phyloP scores from a whole-genome alignment of 139 green algal genomes.

The Chlamydomonas schloesseri region DNA sequence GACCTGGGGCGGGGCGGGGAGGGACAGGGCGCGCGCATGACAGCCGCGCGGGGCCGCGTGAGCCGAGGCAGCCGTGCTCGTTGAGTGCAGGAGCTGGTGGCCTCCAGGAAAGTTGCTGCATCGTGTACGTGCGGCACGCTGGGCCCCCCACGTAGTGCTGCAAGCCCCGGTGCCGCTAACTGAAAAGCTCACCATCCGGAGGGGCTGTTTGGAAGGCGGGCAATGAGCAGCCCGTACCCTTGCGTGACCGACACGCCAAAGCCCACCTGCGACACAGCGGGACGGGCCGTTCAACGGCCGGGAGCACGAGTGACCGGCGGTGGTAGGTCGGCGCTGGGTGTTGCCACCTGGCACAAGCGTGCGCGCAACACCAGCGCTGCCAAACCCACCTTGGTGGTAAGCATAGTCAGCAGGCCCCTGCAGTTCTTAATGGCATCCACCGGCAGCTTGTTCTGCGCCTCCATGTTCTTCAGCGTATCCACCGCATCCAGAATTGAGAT shows the following conservation, averaged over 20 bases:
- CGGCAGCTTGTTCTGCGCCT: slow-evolving; percentile 47
- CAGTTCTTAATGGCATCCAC: slow-evolving; percentile 33
- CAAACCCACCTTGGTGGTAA: slow-evolving; percentile 60
- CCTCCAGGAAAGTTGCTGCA: too few relatives aligned
- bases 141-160: too few relatives aligned
- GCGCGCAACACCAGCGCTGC: background rate
- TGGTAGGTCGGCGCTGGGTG: background rate
- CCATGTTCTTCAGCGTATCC: slow-evolving; percentile 61
- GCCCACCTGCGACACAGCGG: slow-evolving; percentile 53
- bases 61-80: too few relatives aligned
- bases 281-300: too few relatives aligned
- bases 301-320: too few relatives aligned
- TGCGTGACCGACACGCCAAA: slow-evolving; percentile 71
- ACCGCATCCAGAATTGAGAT: slow-evolving; percentile 67
- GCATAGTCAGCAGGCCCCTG: slow-evolving; percentile 65
- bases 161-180: too few relatives aligned
- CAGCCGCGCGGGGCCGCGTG: too few relatives aligned
- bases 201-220: slow-evolving; percentile 45
- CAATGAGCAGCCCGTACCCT: slow-evolving; percentile 65
- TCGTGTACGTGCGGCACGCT: too few relatives aligned
- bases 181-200: slow-evolving; percentile 60
- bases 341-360: background rate
- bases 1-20: slow-evolving; percentile 47
- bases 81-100: too few relatives aligned
- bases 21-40: too few relatives aligned